phyloP scores from a whole-genome alignment of 192 early-diverging fungal species.

The Mortierella antarctica region DNA sequence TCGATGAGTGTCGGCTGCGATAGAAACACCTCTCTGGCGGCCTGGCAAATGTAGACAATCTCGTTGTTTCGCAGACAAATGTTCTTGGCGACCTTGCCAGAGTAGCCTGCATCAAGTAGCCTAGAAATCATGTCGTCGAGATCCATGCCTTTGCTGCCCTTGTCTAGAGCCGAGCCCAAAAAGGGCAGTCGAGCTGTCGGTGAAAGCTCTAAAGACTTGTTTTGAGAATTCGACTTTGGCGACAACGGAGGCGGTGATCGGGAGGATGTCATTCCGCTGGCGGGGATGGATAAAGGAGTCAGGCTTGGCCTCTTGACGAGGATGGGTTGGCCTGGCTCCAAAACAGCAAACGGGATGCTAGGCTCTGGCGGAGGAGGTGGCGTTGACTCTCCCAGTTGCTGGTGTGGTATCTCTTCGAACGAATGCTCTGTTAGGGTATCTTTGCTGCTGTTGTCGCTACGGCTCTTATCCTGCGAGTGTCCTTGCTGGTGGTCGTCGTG shows the following conservation, averaged over 20 bases:
- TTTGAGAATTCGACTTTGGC: slow-evolving; percentile 13
- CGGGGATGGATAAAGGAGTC: slow-evolving; percentile 28
- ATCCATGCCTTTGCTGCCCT: slow-evolving; percentile 51
- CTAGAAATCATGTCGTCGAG: slow-evolving; percentile 92
- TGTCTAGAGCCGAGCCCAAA: slow-evolving; percentile 25
- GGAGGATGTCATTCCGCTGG: not conserved
- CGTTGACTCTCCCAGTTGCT: slow-evolving; percentile 8
- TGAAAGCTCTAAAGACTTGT: slow-evolving; percentile 35
- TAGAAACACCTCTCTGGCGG: slow-evolving; percentile 89
- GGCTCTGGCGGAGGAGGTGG: slow-evolving; percentile 35
- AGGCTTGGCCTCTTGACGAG: slow-evolving; percentile 20
- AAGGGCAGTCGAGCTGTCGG: slow-evolving; percentile 42
- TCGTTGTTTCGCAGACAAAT: slow-evolving; percentile 89
- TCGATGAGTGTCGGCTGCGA: slow-evolving; percentile 87
- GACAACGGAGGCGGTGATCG: slow-evolving; percentile 22
- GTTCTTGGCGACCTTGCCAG: slow-evolving; percentile 77
- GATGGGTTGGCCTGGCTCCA: slow-evolving; percentile 37
- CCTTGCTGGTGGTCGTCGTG: slow-evolving; percentile 32
- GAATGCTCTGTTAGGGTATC: slow-evolving; percentile 9
- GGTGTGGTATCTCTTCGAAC: slow-evolving; percentile 1
- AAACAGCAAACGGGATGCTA: slow-evolving; percentile 41
- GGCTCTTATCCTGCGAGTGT: slow-evolving; percentile 12
- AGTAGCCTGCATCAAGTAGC: slow-evolving; percentile 82
- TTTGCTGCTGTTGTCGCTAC: slow-evolving; percentile 12
- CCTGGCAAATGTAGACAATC: slow-evolving; percentile 86